Evolutionary conservation across 495 filamentous ascomycete genomes (phyloP).

Genomic region (Saxophila tyrrhenica): DNA sequence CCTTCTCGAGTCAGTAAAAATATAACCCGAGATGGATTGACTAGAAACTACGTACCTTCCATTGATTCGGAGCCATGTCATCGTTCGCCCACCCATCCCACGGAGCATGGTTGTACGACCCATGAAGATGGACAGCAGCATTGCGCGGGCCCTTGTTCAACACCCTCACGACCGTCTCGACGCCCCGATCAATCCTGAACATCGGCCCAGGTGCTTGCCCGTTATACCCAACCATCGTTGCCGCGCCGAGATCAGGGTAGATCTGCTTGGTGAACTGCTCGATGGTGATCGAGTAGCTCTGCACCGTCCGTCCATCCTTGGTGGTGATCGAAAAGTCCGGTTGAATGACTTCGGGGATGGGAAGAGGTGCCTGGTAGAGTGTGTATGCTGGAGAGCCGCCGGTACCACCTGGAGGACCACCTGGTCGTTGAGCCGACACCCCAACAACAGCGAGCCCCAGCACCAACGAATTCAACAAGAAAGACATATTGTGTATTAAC

Average conservation of each 20-base stretch:
- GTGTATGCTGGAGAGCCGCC: not conserved
- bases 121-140: slow-evolving; percentile 42
- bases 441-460: not conserved
- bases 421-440: too few species aligned
- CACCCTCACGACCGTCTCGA: slow-evolving; percentile 41
- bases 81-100: slow-evolving; percentile 50
- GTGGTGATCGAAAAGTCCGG: not conserved
- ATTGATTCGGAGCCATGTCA: slow-evolving; percentile 33
- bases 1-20: slow-evolving; percentile 22
- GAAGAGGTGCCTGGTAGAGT: not conserved
- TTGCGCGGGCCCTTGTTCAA: slow-evolving; percentile 36
- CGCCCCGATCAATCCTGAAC: slow-evolving; percentile 34
- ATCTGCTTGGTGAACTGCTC: slow-evolving; percentile 34
- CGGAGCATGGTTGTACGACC: slow-evolving; percentile 34
- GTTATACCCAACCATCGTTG: slow-evolving; percentile 42
- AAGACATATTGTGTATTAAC: not conserved
- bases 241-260: slow-evolving; percentile 36
- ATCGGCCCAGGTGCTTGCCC: slow-evolving; percentile 44
- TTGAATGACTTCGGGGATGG: not conserved
- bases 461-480: not conserved
- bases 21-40: too few species aligned
- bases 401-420: too few species aligned
- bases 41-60: not conserved
- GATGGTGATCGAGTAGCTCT: slow-evolving; percentile 41
- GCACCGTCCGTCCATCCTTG: slow-evolving; percentile 20